These are phyloP conservation scores for Cryptococcus jaspeensis DNA, from an alignment of 1,284 basidiomycete species.

Conservation along the genomic window DNA sequence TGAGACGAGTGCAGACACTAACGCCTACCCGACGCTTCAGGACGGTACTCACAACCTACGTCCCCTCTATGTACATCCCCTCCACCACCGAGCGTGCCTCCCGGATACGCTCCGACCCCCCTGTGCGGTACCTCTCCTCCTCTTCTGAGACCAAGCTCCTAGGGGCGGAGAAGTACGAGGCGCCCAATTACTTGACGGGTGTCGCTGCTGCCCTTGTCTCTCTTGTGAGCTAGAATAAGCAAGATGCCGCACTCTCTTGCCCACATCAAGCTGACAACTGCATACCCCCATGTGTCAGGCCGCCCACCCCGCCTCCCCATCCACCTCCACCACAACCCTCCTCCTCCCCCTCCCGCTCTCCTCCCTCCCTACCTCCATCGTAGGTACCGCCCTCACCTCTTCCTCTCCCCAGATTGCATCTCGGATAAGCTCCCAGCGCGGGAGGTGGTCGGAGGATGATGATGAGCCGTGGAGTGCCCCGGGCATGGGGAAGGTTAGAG, in stretches of 20 bases:
- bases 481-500: slow-evolving; percentile 32
- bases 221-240: slow-evolving; percentile 23
- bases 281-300: slow-evolving; percentile 13
- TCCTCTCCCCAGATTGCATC: neutral
- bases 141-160: neutral
- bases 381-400: slow-evolving; percentile 10
- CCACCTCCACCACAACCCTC: slow-evolving; percentile 8
- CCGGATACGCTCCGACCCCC: slow-evolving; percentile 15
- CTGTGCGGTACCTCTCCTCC: slow-evolving; percentile 31
- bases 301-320: slow-evolving; percentile 25
- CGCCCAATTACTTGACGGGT: slow-evolving; percentile 44
- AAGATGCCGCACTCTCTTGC: neutral
- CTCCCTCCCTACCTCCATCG: slow-evolving; percentile 8
- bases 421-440: neutral
- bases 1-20: neutral
- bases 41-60: slow-evolving; percentile 40
- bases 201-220: slow-evolving; percentile 35
- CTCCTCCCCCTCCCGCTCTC: slow-evolving; percentile 43
- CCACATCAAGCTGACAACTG: slow-evolving; percentile 3
- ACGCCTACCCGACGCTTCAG: slow-evolving; percentile 12
- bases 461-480: slow-evolving; percentile 37
- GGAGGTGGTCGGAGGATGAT: slow-evolving; percentile 38
- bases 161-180: slow-evolving; percentile 20
- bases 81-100: slow-evolving; percentile 2
- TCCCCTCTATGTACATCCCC: slow-evolving; percentile 45